These are phyloP conservation scores for Kandelia obovata DNA, from an alignment of 345 rosid species.

Conservation along the genomic window DNA sequence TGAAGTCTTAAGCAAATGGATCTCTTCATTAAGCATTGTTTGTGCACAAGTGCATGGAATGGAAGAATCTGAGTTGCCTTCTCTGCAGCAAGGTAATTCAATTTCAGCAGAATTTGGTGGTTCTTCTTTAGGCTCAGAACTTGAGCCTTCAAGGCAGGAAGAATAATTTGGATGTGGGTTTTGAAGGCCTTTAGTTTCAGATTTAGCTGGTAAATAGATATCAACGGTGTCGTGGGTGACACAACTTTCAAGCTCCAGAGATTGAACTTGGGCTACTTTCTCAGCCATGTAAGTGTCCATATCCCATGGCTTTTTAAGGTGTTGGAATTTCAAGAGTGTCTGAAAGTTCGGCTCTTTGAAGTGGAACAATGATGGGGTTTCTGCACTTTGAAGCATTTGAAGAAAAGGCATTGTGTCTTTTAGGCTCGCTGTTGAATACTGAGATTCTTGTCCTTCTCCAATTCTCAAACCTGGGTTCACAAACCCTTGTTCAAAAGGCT, in stretches of 20 bases:
- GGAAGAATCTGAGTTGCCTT: conserved; percentile 23
- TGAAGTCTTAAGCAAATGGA: conserved; percentile 28
- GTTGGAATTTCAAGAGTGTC: conserved; percentile 51
- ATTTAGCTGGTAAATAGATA: conserved; percentile 50
- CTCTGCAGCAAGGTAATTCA: conserved; percentile 3
- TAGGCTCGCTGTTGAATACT: conserved; percentile 28
- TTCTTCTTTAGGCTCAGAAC: conserved; percentile 34
- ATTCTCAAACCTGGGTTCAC: conserved; percentile 22
- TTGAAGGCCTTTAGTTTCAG: conserved; percentile 42
- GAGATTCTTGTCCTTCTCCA: conserved; percentile 35
- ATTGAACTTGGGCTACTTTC: conserved; percentile 43
- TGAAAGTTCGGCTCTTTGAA: conserved; percentile 60
- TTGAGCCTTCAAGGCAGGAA: conserved; percentile 32
- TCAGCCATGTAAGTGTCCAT: conserved; percentile 18
- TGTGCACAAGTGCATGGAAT: conserved; percentile 17
- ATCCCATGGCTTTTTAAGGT: conserved; percentile 59
- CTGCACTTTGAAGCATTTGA: conserved; percentile 63
- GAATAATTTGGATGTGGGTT: conserved; percentile 25
- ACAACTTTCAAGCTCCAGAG: conserved; percentile 55
- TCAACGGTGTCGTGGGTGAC: conserved; percentile 56
- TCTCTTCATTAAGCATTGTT: conserved; percentile 24
- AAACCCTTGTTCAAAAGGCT: conserved; percentile 36
- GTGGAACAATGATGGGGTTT: conserved; percentile 39
- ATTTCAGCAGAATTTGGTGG: conserved; percentile 15
- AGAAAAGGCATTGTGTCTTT: conserved; percentile 56